Percentiles rank a stretch among this genome's conserved stretches.
Conservation (phyloP, 2,329 filamentous ascomycete genomes). For the Teratosphaeria zuluensis region DNA sequence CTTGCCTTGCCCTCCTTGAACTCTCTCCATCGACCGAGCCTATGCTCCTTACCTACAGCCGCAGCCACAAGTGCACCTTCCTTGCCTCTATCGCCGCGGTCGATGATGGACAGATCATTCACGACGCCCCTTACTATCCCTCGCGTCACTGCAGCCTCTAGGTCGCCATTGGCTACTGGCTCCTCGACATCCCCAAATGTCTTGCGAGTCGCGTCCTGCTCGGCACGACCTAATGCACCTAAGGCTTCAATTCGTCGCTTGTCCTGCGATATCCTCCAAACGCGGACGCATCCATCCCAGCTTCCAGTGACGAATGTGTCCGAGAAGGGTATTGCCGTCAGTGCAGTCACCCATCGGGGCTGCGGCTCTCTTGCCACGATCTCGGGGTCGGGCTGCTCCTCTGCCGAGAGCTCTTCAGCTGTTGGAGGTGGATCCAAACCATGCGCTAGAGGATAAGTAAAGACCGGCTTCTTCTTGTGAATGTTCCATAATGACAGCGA, state of each 20-base stretch:
- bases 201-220: slow-evolving; percentile 4
- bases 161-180: slow-evolving; percentile 7
- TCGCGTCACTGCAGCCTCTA: slow-evolving; percentile 1
- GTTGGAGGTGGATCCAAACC: slow-evolving; percentile 62
- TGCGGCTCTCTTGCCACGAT: slow-evolving; percentile 36
- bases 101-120: slow-evolving; percentile 81
- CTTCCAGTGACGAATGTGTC: slow-evolving; percentile 85
- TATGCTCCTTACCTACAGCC: slow-evolving; percentile 78
- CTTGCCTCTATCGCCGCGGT: slow-evolving; percentile 66
- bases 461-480: slow-evolving; percentile 89
- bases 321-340: slow-evolving; percentile 78
- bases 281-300: slow-evolving; percentile 83
- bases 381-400: slow-evolving; percentile 48
- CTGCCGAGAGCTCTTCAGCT: slow-evolving; percentile 64
- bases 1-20: slow-evolving; percentile 60
- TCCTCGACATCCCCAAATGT: slow-evolving; percentile 9
- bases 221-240: slow-evolving; percentile 45
- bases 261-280: slow-evolving; percentile 77
- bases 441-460: slow-evolving; percentile 70
- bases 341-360: slow-evolving; percentile 82
- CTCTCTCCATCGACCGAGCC: slow-evolving; percentile 72
- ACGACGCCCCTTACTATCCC: slow-evolving; percentile 59
- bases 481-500: slow-evolving; percentile 77
- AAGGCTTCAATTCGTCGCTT: slow-evolving; percentile 66
- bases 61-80: slow-evolving; percentile 71